Conservation (phyloP, 208 protist genomes). For the Trypanosoma congolense region DNA sequence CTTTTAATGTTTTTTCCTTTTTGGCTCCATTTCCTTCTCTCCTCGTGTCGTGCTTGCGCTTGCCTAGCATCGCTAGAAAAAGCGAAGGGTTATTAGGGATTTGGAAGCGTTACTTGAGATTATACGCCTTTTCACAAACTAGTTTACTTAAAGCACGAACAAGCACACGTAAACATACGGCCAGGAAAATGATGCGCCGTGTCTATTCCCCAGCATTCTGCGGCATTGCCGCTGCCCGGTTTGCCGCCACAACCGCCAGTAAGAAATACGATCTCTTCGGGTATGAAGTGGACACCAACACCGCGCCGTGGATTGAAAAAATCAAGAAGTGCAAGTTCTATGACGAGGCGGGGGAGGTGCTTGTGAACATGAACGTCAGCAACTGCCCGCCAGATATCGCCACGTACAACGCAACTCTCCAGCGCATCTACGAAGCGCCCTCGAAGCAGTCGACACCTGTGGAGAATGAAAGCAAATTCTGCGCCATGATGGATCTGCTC, state of each 20-base stretch:
- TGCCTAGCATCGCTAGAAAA: background rate
- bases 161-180: no score
- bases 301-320: conserved; percentile 76
- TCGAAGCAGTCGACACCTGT: conserved; percentile 64
- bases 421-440: conserved; percentile 70
- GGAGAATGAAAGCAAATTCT: conserved; percentile 86
- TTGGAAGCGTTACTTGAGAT: no score
- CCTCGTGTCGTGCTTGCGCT: background rate
- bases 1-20: background rate
- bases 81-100: no score
- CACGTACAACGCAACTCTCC: conserved; percentile 84
- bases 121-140: no score
- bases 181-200: conserved; percentile 55
- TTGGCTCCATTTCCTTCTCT: background rate
- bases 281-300: conserved; percentile 86
- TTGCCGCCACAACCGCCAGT: conserved; percentile 25
- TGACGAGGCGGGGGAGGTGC: conserved; percentile 84
- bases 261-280: conserved; percentile 87
- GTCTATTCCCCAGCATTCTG: conserved; percentile 56
- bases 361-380: conserved; percentile 87
- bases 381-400: conserved; percentile 87
- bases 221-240: conserved; percentile 30
- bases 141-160: no score
- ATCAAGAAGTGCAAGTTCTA: conserved; percentile 82
- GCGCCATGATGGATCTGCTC: conserved; percentile 86